Base-by-base conservation (phyloP, 2,329 filamentous ascomycete genomes). In the Fusarium nygamai region DNA sequence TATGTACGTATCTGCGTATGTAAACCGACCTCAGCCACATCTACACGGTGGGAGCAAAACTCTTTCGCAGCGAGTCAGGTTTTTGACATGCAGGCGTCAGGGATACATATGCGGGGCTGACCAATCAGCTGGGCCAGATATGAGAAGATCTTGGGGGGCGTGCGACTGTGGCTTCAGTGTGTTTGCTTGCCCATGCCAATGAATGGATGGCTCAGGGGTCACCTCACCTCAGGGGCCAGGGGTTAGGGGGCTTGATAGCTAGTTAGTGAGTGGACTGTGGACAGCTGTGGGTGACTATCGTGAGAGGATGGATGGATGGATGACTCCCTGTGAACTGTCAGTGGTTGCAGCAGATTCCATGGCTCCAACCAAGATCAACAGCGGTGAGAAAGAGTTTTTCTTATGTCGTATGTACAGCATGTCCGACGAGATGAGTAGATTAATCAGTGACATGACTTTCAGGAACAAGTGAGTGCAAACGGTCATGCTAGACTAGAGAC, bases 51-150 rank as follows among this genome's bases (percentile, higher is more conserved):
- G 13, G 38, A 67, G 39, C 44, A 72, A 72, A 61, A 68, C 51
- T 63, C 54, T 58, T 67, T 60, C 29, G 51, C 54, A 47, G 61
- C 71, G 70, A 73, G 70, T 73, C 71, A 73, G 66, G 44, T 69
- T 64, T 71, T 72, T 74, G 71, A 73, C 71, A 74, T 73, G 71
- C 71, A 73, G 71, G 58, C 71, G 50, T 71, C 71, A 73, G 70
- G 71, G 71, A 73, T 73, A 29, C 34, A 43, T 43, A 58, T 71
- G 64, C 58, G 68, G 67, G 71, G 68, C 71, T 70, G 57, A 9
- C 75, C 72, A 77, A 77, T 77, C 22, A 62, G 24, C 19, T n/a
- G 2, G 5, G 10, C 6, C 8, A 27, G 31, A 61, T 51, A 51
- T 44, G 17, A 38, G 43, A 34, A n/a, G 47, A 72, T 72, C 61